Conservation (phyloP, 2,329 filamentous ascomycete species). For the Lasiodiplodia theobromae region DNA sequence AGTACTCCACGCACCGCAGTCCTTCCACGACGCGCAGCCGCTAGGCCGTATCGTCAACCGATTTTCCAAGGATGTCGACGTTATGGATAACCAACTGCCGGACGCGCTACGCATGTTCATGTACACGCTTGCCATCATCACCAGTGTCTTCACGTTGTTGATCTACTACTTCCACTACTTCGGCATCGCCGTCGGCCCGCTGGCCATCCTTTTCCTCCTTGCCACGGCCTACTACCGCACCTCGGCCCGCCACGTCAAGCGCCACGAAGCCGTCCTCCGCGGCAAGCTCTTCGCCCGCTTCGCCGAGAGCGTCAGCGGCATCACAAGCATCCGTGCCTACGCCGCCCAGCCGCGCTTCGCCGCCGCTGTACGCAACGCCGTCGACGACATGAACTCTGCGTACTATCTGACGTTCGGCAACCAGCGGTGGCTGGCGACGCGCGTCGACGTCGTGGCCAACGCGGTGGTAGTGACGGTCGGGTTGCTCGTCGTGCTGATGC, state of each 20-base stretch:
- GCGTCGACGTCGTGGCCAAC: constrained; percentile 84
- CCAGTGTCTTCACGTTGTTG: constrained; percentile 85
- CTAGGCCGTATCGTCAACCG: constrained; percentile 94
- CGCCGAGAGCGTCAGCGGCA: constrained; percentile 83
- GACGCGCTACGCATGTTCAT: constrained; percentile 94
- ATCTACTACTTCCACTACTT: constrained; percentile 95
- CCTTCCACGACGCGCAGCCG: constrained; percentile 97
- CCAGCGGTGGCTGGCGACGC: constrained; percentile 88
- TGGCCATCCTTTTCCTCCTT: constrained; percentile 80
- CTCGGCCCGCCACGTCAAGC: constrained; percentile 92
- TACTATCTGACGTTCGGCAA: constrained; percentile 97
- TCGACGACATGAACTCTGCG: constrained; percentile 91
- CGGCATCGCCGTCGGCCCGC: constrained; percentile 69
- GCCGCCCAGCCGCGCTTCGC: constrained; percentile 82
- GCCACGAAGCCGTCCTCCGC: constrained; percentile 87
- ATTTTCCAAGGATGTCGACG: constrained; percentile 93
- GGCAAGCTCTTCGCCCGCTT: constrained; percentile 91
- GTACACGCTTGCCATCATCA: constrained; percentile 81
- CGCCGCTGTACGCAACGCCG: constrained; percentile 69
- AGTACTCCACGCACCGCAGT: constrained; percentile 75
- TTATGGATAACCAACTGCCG: constrained; percentile 91
- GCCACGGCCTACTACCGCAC: constrained; percentile 87
- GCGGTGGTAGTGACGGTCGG: constrained; percentile 85
- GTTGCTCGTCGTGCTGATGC: constrained; percentile 91
- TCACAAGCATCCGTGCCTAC: constrained; percentile 87